Conservation (phyloP, 2,329 filamentous ascomycete genomes). For the Camillea tinctor region DNA sequence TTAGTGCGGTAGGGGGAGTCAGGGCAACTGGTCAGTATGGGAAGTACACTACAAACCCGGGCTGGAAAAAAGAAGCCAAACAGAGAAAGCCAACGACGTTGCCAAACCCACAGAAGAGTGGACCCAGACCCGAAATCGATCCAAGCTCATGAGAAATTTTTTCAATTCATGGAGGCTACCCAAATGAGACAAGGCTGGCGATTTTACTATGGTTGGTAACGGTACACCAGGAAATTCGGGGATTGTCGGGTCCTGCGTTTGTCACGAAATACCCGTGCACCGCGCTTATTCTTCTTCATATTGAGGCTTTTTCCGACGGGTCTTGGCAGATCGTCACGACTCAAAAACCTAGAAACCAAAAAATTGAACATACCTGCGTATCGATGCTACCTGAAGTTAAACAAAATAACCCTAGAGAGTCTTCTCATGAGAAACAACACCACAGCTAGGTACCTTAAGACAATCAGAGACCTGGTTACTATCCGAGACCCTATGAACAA, state of each 20-base stretch:
- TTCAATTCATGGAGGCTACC: conserved; percentile 25
- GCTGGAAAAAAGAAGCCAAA: conserved; percentile 4
- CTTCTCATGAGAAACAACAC: background rate
- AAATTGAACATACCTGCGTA: background rate
- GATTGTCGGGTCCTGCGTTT: conserved; percentile 18
- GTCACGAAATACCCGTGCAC: conserved; percentile 4
- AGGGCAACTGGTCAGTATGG: conserved; percentile 15
- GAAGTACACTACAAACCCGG: conserved; percentile 16
- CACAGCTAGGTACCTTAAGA: no score
- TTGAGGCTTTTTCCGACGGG: conserved; percentile 4
- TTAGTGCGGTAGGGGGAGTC: conserved; percentile 1
- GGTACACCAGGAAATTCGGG: conserved; percentile 15
- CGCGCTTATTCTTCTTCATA: conserved; percentile 5
- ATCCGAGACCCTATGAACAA: no score
- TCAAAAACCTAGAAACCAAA: background rate
- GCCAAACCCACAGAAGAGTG: conserved; percentile 13
- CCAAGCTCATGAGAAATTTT: conserved; percentile 29
- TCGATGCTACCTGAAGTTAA: background rate
- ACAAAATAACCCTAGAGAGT: background rate
- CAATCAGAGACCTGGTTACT: no score
- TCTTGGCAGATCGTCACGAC: conserved; percentile 1
- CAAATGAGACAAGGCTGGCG: conserved; percentile 34
- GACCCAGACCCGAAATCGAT: conserved; percentile 18
- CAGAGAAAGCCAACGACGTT: conserved; percentile 6
- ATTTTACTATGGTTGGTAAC: conserved; percentile 14